Evolutionary conservation across 495 filamentous ascomycete species (phyloP), one percentile per base, ranked within the genome.

Genomic region (Trichoderma erinaceum): DNA sequence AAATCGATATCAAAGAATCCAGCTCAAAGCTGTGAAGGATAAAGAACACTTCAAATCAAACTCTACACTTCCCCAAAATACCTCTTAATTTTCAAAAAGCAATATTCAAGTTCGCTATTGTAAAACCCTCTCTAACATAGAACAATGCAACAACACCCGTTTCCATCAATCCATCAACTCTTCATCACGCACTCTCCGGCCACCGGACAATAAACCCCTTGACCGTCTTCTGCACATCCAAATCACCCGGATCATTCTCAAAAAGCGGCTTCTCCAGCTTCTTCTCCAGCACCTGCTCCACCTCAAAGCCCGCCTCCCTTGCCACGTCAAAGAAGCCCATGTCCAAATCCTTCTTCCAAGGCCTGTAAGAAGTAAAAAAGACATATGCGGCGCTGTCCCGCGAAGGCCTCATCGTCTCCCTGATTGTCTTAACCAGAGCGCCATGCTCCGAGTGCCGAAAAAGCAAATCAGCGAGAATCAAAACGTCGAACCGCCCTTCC

Each of bases 361-460:
- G 93, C 69, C 95, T 82, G 79, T 98, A 96, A 2, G 91, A 92
- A 0, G 92, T 96, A 76, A 98, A 98, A 72, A 97, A 95, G 16
- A 97, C 93, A 71, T 92, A 78, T 1, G 92, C 93, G 58, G 80
- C 83, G 21, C 89, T 83, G 16, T 80, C 77, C n/a, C 71, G 68
- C 8, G 77, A 72, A 52, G 80, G 81, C 69, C 82, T 85, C 67
- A 95, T 75, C 3, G 89, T 89, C 70, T 78, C 66, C 70, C 84
- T 78, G 67, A 97, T 84, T 0, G 89, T 92, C 61, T 84, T 81
- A 66, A 93, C 79, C 70, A 98, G 83, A 70, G 90, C 90, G 3
- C 71, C 75, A 73, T 97, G 94, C 78, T 96, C 92, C 8, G 86
- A 89, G 71, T 97, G 91, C 66, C 92, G 91, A 76, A 97, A 98